Base-by-base conservation (phyloP, 2,329 filamentous ascomycete genomes). In the Ilyonectria robusta region DNA sequence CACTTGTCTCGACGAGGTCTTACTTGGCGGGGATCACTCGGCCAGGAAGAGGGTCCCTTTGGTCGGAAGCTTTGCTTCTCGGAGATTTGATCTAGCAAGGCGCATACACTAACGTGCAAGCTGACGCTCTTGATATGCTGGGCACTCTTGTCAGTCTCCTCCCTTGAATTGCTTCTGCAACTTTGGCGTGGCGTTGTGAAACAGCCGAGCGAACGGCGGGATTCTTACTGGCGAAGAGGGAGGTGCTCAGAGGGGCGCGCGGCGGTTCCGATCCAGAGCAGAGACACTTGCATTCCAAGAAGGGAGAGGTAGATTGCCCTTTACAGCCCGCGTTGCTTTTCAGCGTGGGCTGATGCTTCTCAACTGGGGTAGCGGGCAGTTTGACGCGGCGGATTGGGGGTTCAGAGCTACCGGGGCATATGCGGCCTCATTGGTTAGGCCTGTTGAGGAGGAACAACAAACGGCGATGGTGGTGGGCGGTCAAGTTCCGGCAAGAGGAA, bases 211-310 rank as follows among this genome's bases (percentile, higher is more conserved):
- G 76, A 61, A 72, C 67, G 72, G 64, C 68, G 69, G 64, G 62
- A 68, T 74, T 77, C 78, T 78, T 78, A 80, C 78, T 78, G 78
- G 80, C 67, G 71, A 73, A 69, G 70, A 71, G 69, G 60, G 67
- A 77, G 75, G 72, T 77, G 66, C 72, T 78, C 69, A 72, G 68
- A 77, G 77, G 77, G 77, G 78, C 75, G 75, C 67, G 76, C 70
- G 66, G 75, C 69, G 63, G 70, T 77, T 77, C 75, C 78, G 73
- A 81, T 80, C 76, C 78, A 80, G 69, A 70, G 54, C 66, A 79
- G 73, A 81, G 78, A 78, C 80, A 81, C 69, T 80, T 51, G 73
- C 78, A 81, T 81, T 81, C 80, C 80, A 79, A 73, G 66, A 76
- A 75, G 72, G 75, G 76, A 75, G 63, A 72, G 69, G 72, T 72